Evolutionary conservation across 768 basidiomycete genomes (phyloP).

Genomic region (Termitomyces sp.): DNA sequence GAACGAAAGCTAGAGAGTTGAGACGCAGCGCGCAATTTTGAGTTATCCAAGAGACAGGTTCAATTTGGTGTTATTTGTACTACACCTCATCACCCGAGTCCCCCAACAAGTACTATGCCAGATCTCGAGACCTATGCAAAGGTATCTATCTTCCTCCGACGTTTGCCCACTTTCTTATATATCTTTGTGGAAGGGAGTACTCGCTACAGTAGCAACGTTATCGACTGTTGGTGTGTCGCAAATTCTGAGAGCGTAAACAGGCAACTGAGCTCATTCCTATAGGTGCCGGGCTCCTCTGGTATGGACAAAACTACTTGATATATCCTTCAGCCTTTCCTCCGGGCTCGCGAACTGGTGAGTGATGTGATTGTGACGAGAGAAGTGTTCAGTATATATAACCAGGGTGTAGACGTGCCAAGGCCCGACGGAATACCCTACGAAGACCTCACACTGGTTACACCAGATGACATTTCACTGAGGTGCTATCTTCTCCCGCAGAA

Average conservation of each 20-base stretch:
- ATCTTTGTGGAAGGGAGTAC: conserved; percentile 37
- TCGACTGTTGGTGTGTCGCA: conserved; percentile 49
- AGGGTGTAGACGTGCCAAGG: conserved; percentile 56
- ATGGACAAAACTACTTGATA: conserved; percentile 86
- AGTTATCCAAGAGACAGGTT: background rate
- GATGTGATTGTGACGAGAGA: conserved; percentile 8
- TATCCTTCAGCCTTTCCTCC: conserved; percentile 82
- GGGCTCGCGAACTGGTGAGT: conserved; percentile 72
- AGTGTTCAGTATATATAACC: background rate
- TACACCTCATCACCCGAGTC: no score
- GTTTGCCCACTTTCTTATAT: background rate
- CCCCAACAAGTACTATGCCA: conserved; percentile 23
- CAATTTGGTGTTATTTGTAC: conserved; percentile 3
- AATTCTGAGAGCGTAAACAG: background rate
- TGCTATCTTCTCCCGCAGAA: conserved; percentile 76
- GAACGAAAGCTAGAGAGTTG: background rate
- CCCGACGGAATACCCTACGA: conserved; percentile 75
- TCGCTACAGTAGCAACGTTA: conserved; percentile 55
- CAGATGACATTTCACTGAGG: conserved; percentile 68
- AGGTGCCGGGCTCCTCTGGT: conserved; percentile 78
- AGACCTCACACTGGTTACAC: conserved; percentile 66
- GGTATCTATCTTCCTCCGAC: conserved; percentile 23
- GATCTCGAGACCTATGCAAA: conserved; percentile 47
- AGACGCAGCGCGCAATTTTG: background rate
- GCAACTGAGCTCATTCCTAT: conserved; percentile 3